Percentiles rank a stretch among this genome's conserved stretches.
phyloP scores from a whole-genome alignment of 495 filamentous ascomycete species.

The Aspergillus kassunensis region DNA sequence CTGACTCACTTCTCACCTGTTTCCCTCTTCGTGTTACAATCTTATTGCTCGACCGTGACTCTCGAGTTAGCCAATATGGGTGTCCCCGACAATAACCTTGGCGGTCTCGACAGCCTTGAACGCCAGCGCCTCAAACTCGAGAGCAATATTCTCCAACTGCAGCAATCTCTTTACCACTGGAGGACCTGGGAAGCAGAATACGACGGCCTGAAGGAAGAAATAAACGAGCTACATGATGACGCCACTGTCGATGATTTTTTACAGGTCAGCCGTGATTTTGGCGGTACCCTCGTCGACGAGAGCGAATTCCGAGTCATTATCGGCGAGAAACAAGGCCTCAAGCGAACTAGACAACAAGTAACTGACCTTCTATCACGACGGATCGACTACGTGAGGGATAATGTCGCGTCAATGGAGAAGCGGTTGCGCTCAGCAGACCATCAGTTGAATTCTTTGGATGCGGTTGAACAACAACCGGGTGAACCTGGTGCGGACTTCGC shows the following conservation, averaged over 20 bases:
- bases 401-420: conserved; percentile 62
- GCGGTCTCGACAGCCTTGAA: conserved; percentile 55
- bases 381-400: conserved; percentile 84
- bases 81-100: conserved; percentile 29
- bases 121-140: conserved; percentile 72
- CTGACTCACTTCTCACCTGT: background rate
- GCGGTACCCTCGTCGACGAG: conserved; percentile 52
- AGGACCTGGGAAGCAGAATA: conserved; percentile 88
- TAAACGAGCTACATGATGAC: conserved; percentile 51
- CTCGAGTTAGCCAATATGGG: conserved; percentile 25
- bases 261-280: conserved; percentile 43
- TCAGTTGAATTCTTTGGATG: conserved; percentile 53
- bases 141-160: conserved; percentile 67
- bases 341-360: conserved; percentile 54
- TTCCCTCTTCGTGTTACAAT: background rate
- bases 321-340: conserved; percentile 28
- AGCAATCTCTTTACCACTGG: conserved; percentile 78
- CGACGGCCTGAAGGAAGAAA: conserved; percentile 77
- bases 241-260: conserved; percentile 50
- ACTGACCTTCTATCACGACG: conserved; percentile 67
- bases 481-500: conserved; percentile 48
- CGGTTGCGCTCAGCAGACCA: conserved; percentile 64
- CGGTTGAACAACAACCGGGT: conserved; percentile 20
- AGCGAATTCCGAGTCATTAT: conserved; percentile 46
- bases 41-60: background rate